phyloP scores from a whole-genome alignment of 202 grass and related monocot species.

The Zizania palustris region DNA sequence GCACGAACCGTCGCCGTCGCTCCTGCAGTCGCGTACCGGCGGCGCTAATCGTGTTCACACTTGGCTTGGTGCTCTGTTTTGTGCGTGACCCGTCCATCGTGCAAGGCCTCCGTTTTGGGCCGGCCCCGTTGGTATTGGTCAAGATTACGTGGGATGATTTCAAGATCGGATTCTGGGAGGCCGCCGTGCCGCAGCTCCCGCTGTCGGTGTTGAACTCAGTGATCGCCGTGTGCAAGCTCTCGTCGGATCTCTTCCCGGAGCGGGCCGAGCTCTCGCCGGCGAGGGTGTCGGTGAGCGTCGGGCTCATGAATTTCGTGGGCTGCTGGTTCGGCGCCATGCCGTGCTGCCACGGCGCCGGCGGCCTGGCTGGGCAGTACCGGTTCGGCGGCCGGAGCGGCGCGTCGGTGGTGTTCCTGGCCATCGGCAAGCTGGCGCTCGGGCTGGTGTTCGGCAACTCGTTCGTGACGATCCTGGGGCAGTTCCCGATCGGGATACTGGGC shows the following conservation, averaged over 20 bases:
- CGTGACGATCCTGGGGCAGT: constrained; percentile 65
- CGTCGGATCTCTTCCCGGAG: constrained; percentile 78
- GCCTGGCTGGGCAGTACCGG: constrained; percentile 79
- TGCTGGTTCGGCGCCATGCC: constrained; percentile 92
- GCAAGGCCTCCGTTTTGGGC: constrained; percentile 58
- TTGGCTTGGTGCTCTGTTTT: constrained; percentile 70
- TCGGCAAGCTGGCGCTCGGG: constrained; percentile 65
- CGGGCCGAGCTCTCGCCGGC: constrained; percentile 59
- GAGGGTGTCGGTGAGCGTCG: constrained; percentile 77
- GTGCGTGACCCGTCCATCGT: constrained; percentile 59
- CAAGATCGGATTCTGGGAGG: constrained; percentile 72
- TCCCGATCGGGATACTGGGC: constrained; percentile 81
- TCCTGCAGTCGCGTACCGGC: constrained; percentile 50
- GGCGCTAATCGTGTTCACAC: constrained; percentile 60
- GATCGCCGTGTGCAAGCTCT: constrained; percentile 91
- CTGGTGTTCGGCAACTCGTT: constrained; percentile 82
- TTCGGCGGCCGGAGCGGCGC: constrained; percentile 89
- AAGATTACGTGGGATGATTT: constrained; percentile 71
- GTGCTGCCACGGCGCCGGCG: constrained; percentile 78
- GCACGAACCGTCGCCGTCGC: neutral
- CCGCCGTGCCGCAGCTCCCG: constrained; percentile 76
- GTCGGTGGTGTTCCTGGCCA: constrained; percentile 75
- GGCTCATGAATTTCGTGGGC: constrained; percentile 79
- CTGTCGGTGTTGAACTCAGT: constrained; percentile 85
- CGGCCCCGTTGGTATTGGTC: constrained; percentile 53